Base-by-base conservation (phyloP, 768 basidiomycete species). In the Pleurotus eryngii region DNA sequence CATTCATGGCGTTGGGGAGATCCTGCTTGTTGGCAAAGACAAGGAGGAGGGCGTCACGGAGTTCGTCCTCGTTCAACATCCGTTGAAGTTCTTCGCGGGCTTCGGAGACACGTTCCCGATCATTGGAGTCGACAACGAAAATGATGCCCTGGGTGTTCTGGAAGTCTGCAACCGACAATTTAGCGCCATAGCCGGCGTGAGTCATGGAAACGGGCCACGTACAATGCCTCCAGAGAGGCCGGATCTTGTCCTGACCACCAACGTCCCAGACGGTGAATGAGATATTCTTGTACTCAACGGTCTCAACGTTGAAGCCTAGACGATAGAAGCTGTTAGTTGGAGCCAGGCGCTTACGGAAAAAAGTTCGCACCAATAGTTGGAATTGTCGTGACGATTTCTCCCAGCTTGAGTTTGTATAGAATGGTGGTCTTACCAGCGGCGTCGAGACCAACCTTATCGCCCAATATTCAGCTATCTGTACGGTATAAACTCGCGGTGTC, bases 21-120 rank as follows among this genome's bases (percentile, higher is more conserved):
- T 99, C 97, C 78, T 99, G 97, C 81, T 99, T 99, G 87, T 99
- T 99, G 74, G 97, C 96, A 67, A 98, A 98, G 69, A 99, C 97
- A 63, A 99, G 86, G 65, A 99, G 89, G 67, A 98, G 90, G 53
- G 96, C 96, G 74, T 98, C 95, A 62, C 95, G 92, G 65, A 99
- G 90, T 77, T 99, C 97, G 70, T 98, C 97, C 74, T 99, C 97
- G 75, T 97, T 98, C 73, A 99, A 76, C 97, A 99, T 99, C 68
- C 97, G 89, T 74, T 98, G 97, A 56, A 99, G 86, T 76, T 99
- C 97, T 79, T 98, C 97, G 60, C 97, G 89, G 58, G 97, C 97
- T 78, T 99, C 97, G 39, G 92, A 89, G 62, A 99, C 90, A 90
- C 97, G 97, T 76, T 99, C 97, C 76, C 97, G 81, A 79, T 99